Conservation (phyloP, 2,329 filamentous ascomycete species). For the Colletotrichum destructivum region DNA sequence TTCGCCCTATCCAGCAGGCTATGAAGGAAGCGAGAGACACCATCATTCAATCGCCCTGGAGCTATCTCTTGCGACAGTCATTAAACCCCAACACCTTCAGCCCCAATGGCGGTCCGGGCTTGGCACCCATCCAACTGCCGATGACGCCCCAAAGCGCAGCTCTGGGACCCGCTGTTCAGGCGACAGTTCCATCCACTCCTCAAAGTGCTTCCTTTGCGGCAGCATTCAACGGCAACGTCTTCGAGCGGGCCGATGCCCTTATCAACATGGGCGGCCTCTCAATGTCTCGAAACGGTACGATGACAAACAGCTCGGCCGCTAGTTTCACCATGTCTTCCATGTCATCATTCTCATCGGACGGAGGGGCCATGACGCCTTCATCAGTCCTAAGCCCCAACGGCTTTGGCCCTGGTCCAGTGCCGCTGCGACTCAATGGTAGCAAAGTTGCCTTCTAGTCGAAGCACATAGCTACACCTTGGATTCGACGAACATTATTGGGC, state of each 20-base stretch:
- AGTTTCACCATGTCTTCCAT: slow-evolving; percentile 50
- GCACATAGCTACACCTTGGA: slow-evolving; percentile 40
- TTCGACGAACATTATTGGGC: slow-evolving; percentile 37
- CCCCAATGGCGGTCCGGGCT: slow-evolving; percentile 46
- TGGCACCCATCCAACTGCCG: slow-evolving; percentile 67
- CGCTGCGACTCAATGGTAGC: slow-evolving; percentile 56
- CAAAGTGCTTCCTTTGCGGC: slow-evolving; percentile 70
- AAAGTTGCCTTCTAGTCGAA: slow-evolving; percentile 55
- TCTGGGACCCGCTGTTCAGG: slow-evolving; percentile 89
- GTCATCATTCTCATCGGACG: slow-evolving; percentile 58
- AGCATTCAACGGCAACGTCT: slow-evolving; percentile 71
- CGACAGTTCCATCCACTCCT: slow-evolving; percentile 84
- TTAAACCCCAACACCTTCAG: slow-evolving; percentile 41
- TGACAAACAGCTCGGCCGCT: slow-evolving; percentile 54
- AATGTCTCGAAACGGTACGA: slow-evolving; percentile 67
- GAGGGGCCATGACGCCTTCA: slow-evolving; percentile 52
- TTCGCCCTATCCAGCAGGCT: slow-evolving; percentile 85
- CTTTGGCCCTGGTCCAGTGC: slow-evolving; percentile 41
- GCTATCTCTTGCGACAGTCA: slow-evolving; percentile 57
- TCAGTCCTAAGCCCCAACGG: slow-evolving; percentile 52
- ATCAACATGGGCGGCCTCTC: slow-evolving; percentile 71
- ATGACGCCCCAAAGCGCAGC: slow-evolving; percentile 93
- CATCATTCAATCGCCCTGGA: slow-evolving; percentile 76
- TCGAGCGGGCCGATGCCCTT: slow-evolving; percentile 71
- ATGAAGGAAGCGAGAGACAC: slow-evolving; percentile 85